A percentile compares a stretch with the other conserved stretches of the same genome.
Conservation (phyloP, 1,284 basidiomycete species). For the Trichosporon asahii region DNA sequence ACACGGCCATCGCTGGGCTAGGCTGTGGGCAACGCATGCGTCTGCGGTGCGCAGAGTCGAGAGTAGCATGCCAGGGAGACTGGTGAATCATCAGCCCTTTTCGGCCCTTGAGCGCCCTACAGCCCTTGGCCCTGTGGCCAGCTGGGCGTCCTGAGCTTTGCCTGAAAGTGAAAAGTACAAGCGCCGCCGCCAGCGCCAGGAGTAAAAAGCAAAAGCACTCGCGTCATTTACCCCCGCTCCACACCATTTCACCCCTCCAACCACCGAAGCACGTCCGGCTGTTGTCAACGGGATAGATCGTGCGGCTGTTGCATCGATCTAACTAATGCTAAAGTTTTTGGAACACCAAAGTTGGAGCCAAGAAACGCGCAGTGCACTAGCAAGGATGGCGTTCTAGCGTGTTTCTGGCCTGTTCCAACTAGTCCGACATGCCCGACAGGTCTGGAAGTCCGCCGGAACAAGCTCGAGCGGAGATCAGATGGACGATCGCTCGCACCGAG, state of each 20-base stretch:
- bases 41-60: not conserved
- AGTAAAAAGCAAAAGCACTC: not conserved
- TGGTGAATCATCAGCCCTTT: not conserved
- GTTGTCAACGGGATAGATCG: not conserved
- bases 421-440: not conserved
- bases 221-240: not conserved
- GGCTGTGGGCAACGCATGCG: not conserved
- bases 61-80: not conserved
- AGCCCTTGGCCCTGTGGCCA: not conserved
- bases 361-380: not conserved
- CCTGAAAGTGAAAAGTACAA: conserved; percentile 4
- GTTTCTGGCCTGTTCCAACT: not conserved
- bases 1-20: not conserved
- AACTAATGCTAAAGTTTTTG: not conserved
- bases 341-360: too few species aligned
- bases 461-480: not conserved
- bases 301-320: not conserved
- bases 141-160: not conserved
- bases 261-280: too few species aligned
- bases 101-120: not conserved
- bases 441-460: not conserved
- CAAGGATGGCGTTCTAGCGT: not conserved
- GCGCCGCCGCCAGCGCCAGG: not conserved
- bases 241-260: not conserved
- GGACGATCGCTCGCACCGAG: not conserved